phyloP scores from a whole-genome alignment of 2,329 filamentous ascomycete genomes.

The Colletotrichum sp. region DNA sequence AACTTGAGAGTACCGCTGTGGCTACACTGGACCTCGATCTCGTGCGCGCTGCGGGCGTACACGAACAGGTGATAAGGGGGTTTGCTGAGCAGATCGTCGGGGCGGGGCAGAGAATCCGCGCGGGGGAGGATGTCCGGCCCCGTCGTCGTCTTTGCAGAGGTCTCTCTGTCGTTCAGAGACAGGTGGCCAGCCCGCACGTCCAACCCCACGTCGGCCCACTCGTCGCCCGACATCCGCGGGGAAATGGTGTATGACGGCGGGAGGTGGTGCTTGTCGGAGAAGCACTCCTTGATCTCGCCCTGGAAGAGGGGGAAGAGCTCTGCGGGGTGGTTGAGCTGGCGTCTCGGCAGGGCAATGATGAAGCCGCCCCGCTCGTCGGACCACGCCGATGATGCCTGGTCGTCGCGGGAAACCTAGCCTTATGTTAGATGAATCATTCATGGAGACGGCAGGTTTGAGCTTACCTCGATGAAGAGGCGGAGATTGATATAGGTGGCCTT shows the following conservation, averaged over 20 bases:
- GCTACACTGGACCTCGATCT: conserved; percentile 50
- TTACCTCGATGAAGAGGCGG: conserved; percentile 41
- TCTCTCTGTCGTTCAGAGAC: conserved; percentile 10
- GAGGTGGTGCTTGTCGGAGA: conserved; percentile 28
- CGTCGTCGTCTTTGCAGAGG: background rate
- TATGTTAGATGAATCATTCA: no score
- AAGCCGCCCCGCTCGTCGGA: conserved; percentile 40
- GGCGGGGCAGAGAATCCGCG: conserved; percentile 44
- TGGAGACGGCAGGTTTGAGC: background rate
- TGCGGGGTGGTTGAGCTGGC: conserved; percentile 29
- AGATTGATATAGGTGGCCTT: conserved; percentile 28
- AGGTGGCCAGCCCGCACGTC: conserved; percentile 31
- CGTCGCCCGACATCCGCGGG: conserved; percentile 31
- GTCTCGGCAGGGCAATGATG: conserved; percentile 41
- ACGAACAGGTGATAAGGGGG: conserved; percentile 55
- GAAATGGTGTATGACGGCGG: background rate
- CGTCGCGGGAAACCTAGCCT: conserved; percentile 26
- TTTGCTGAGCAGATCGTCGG: conserved; percentile 50
- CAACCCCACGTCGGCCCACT: conserved; percentile 49
- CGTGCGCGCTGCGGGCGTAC: conserved; percentile 28
- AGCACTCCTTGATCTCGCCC: conserved; percentile 38
- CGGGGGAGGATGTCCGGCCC: conserved; percentile 43
- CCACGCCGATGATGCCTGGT: conserved; percentile 41
- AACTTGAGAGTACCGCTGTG: conserved; percentile 52
- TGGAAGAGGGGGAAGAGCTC: conserved; percentile 42